Evolutionary conservation across 768 basidiomycete species (phyloP).

Genomic region (Agrocybe chaxingu): DNA sequence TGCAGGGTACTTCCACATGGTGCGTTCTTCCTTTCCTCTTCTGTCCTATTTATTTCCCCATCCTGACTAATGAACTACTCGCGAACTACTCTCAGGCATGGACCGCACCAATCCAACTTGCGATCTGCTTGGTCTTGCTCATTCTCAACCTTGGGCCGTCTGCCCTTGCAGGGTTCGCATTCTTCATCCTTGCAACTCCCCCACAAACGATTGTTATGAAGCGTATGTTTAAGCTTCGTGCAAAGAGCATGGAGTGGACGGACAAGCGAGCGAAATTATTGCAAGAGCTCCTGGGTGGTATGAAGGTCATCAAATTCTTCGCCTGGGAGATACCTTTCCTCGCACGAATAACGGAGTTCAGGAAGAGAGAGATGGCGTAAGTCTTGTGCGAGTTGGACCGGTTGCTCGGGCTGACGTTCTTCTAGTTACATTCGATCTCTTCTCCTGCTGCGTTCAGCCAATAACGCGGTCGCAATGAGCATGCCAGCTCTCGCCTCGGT

Average conservation of each 20-base stretch:
- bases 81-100: constrained; percentile 40
- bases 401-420: background rate
- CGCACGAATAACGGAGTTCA: constrained; percentile 63
- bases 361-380: constrained; percentile 69
- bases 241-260: constrained; percentile 82
- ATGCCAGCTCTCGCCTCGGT: constrained; percentile 81
- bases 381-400: constrained; percentile 11
- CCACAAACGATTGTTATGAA: constrained; percentile 74
- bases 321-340: constrained; percentile 87
- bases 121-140: constrained; percentile 73
- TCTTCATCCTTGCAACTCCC: constrained; percentile 71
- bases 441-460: constrained; percentile 60
- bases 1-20: constrained; percentile 76
- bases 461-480: constrained; percentile 66
- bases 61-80: background rate
- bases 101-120: constrained; percentile 74
- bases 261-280: constrained; percentile 87
- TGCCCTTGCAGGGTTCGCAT: constrained; percentile 49
- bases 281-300: constrained; percentile 85
- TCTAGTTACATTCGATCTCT: constrained; percentile 62
- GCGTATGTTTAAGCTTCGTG: constrained; percentile 61
- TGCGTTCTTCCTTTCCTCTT: constrained; percentile 2
- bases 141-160: constrained; percentile 69
- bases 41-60: background rate
- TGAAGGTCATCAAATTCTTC: constrained; percentile 92